Base-by-base conservation (phyloP, 176 grass and related monocot genomes). In the Coix lacrymajobi region DNA sequence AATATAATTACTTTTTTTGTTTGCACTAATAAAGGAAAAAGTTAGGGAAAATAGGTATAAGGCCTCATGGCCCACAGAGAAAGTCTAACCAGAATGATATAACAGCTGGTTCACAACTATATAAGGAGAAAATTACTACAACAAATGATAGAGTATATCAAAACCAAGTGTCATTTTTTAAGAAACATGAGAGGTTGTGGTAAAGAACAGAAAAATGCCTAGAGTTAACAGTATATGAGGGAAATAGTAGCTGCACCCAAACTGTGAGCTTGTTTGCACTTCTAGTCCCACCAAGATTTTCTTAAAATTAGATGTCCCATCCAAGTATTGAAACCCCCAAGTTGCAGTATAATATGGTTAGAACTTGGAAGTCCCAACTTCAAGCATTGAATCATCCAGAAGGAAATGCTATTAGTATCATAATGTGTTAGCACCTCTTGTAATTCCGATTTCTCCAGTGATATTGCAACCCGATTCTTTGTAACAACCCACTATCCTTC, bases 361-460 rank as follows among this genome's bases (percentile, higher is more conserved):
- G 14, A 52, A 54, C 41, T 40, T 73, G 32, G 41, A 48, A 20
- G 43, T 46, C 41, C 19, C 64, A 81, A 41, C 28, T 76, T 77
- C 66, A 85, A 77, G 54, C 32, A 85, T 31, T 33, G 26, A 51
- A 57, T 8, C 24, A 79, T 36, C 58, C 33, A 73, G 15, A 34
- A 66, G 60, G 15, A 74, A 75, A 52, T 77, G 25, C 34, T 77
- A 85, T 36, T 71, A 25, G 49, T 77, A 5, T 30, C 64, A 69
- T 66, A 11, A 37, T 62, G 81, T 46, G 4, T 68, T 82, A 81
- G 69, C 85, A 95, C 96, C 91, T 89, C 81, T 85, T 94, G 76
- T 98, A 98, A 71, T 93, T 93, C 74, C 92, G 85, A 87, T 98
- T 98, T 90, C 71, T 93, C 96, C 96, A 98, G 44, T 98, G 96